Base-by-base conservation (phyloP, 495 filamentous ascomycete species). In the Penicillium riverlandense region DNA sequence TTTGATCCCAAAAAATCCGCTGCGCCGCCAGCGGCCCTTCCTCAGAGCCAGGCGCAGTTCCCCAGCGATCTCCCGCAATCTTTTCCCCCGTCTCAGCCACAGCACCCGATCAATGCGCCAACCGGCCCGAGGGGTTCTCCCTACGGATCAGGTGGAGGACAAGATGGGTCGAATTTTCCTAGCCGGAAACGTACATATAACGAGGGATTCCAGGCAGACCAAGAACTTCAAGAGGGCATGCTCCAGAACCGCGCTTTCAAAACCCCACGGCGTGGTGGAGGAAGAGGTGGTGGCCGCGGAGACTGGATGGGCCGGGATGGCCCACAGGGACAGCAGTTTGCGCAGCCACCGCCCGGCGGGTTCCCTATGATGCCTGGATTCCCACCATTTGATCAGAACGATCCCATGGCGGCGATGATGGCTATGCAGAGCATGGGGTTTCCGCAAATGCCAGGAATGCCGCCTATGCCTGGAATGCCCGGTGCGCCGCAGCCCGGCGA, bases 351-450 rank as follows among this genome's bases (percentile, higher is more conserved):
- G 37, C 43, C 58, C 6, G 59, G 53, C 38, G 64, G 64, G 28
- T 75, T 80, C 48, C 70, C 73, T 6, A 60, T 61, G 14, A 72
- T 77, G 69, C 72, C 72, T 9, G 64, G 66, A 0, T 75, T 77
- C 54, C 72, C 74, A 10, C 58, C 59, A 7, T 74, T 82, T 48
- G 75, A 86, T 54, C 75, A 80, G 10, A 83, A 79, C 40, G 77
- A 80, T 47, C 80, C 85, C 3, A 76, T 90, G 61, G 76, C 80
- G 7, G 75, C 79, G n/a, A 77, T 88, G 49, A 67, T 86, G 62
- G 77, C 79, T 5, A 76, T 91, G 61, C 81, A 87, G 58, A 74
- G 76, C 10, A 76, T 91, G 71, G 74, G 78, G 7, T 72, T 85
- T 49, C 72, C 81, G 15, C 63, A 65, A 45, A 70, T 71, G 61